phyloP scores from a whole-genome alignment of 2,329 filamentous ascomycete species.

The Sporothrix inflata region DNA sequence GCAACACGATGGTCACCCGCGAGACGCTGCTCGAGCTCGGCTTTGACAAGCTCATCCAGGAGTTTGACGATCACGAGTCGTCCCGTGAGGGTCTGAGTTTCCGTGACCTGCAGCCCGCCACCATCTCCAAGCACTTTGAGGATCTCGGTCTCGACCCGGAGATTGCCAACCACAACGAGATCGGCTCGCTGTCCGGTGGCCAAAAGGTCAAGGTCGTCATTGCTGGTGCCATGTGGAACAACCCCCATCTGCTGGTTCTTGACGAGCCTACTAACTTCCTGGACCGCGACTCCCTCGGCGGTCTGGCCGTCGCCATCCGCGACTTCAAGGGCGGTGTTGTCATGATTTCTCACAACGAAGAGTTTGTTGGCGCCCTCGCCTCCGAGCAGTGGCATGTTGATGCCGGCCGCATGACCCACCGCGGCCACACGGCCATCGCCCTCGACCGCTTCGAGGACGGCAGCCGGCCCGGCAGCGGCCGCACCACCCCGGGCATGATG shows the following conservation, averaged over 20 bases:
- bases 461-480: constrained; percentile 58
- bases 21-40: constrained; percentile 86
- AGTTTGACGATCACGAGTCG: constrained; percentile 98
- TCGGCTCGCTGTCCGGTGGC: constrained; percentile 90
- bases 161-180: constrained; percentile 98
- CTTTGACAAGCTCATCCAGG: constrained; percentile 91
- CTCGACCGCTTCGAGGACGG: constrained; percentile 85
- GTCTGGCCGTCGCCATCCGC: constrained; percentile 94
- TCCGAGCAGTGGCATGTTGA: constrained; percentile 95
- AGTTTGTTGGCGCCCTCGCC: constrained; percentile 94
- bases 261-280: constrained; percentile 99
- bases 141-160: constrained; percentile 95
- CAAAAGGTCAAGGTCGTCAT: constrained; percentile 99
- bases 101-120: constrained; percentile 86
- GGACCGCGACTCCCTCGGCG: constrained; percentile 95
- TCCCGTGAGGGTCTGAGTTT: constrained; percentile 98
- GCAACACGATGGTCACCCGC: constrained; percentile 89
- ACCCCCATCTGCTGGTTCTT: constrained; percentile 93
- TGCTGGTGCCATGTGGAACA: constrained; percentile 97
- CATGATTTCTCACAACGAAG: constrained; percentile 99
- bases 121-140: constrained; percentile 98
- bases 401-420: constrained; percentile 83
- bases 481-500: constrained; percentile 47
- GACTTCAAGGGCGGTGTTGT: constrained; percentile 98
- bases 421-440: constrained; percentile 73